Base-by-base conservation (phyloP, 2,329 filamentous ascomycete species). In the Esteya vermicola region DNA sequence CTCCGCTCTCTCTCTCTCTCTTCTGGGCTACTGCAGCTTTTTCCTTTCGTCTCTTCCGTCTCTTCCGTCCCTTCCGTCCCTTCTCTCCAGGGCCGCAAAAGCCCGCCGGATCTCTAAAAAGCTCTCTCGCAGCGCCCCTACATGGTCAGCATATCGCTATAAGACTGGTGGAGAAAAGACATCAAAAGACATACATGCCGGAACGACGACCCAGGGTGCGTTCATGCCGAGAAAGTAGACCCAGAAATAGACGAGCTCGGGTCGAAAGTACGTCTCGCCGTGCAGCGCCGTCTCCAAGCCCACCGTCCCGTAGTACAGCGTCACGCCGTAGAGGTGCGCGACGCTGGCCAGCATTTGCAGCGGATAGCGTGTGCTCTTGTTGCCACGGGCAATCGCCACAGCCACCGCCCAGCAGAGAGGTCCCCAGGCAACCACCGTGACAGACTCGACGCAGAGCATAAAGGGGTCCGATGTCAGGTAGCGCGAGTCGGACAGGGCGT, bases 381-480 rank as follows among this genome's bases (percentile, higher is more conserved):
- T 6, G 18, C 13, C 21, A 31, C 31, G 53, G 18, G 63, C 56
- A 45, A 74, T 70, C 46, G 63, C 57, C 30, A 59, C 41, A 2
- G 67, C 64, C 7, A 67, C 61, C 35, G 66, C 50, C 45, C 70
- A 62, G 48, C 65, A 75, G 27, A 79, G 61, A 2, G 75, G 75
- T 0, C 73, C 76, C 71, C 71, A 77, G 32, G 64, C 52, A 28
- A 72, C 52, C 72, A 77, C 77, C 1, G 86, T 93, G 46, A 93
- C 75, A 16, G 71, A 75, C 65, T 94, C 86, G 57, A 93, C 79
- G 56, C 82, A 88, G n/a, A 93, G 64, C 50, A 91, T 85, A 51
- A 93, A 86, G 1, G 79, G 70, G 53, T 91, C 82, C 16, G 78
- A 76, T 3, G 80, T 86, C 50, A 94, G 64, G 54, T 94, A 94